Evolutionary conservation across 495 filamentous ascomycete genomes (phyloP), one percentile per base, ranked within the genome.

Genomic region (Trichoderma reesei): DNA sequence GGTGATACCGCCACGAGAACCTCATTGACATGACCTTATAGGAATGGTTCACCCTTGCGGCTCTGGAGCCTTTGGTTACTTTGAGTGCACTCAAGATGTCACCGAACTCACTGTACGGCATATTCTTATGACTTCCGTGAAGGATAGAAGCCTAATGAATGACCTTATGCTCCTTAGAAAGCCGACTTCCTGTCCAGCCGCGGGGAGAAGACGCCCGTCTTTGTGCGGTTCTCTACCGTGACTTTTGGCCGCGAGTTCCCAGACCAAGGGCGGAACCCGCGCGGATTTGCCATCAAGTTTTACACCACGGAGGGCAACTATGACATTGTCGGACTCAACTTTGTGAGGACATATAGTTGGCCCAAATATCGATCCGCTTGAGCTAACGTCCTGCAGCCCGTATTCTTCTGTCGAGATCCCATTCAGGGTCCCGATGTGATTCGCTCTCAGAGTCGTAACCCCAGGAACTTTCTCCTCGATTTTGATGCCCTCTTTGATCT

Each of bases 281-380:
- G 83, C 36, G 84, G 84, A 10, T 85, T 86, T 59, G 82, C 84
- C n/a, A 77, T 86, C 74, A 86, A 85, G 67, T 81, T 85, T 73
- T 83, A 85, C 65, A 86, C 83, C 5, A 73, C 72, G 48, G 82
- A 86, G 44, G 83, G 84, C 16, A 85, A 85, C 67, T 85, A 83
- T 65, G 84, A 86, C 66, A 79, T 84, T 41, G 81, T 85, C 20
- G 79, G 79, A 8, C 68, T 83, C 44, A 82, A 83, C 63, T 82
- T 76, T 36, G 41, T 63, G 31, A 63, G 41, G n/a, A n/a, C n/a
- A n/a, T n/a, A n/a, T 31, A 20, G 3, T 11, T 1, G 14, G 20
- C 63, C 75, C 76, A 67, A 31, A 67, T 64, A n/a, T 48, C 33
- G 3, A 14, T 20, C 16, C 20, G 10, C 60, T 8, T 44, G 14